Evolutionary conservation across 2,329 filamentous ascomycete genomes (phyloP).

Genomic region (Aureobasidium sp.): DNA sequence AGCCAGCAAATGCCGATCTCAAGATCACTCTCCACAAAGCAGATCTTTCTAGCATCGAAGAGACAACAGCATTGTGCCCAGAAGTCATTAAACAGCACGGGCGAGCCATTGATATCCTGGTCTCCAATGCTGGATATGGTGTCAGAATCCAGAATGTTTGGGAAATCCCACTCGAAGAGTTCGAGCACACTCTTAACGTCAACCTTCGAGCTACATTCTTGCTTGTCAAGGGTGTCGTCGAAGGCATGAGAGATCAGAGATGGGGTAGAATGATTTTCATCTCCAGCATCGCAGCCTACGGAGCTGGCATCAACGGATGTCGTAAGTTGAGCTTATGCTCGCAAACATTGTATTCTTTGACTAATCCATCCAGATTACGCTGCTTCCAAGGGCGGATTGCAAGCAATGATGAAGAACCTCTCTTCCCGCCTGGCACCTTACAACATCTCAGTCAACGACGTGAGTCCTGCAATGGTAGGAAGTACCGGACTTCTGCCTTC

Average conservation of each 20-base stretch:
- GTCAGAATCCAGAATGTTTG: constrained; percentile 50
- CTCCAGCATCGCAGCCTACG: constrained; percentile 56
- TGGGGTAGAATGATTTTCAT: constrained; percentile 62
- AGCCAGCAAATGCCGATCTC: constrained; percentile 25
- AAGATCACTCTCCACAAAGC: constrained; percentile 50
- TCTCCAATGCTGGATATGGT: constrained; percentile 61
- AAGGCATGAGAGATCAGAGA: constrained; percentile 51
- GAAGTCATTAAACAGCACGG: constrained; percentile 48
- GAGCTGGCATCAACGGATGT: constrained; percentile 58
- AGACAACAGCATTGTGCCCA: constrained; percentile 47
- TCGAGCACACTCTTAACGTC: constrained; percentile 55
- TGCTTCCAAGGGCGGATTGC: constrained; percentile 40
- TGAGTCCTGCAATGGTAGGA: constrained; percentile 62
- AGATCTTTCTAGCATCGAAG: constrained; percentile 48
- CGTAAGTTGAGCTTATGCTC: constrained; percentile 25
- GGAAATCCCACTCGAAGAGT: constrained; percentile 58
- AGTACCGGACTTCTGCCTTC: constrained; percentile 51
- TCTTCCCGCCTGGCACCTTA: constrained; percentile 51
- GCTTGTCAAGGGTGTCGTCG: constrained; percentile 52
- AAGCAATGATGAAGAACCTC: constrained; percentile 59
- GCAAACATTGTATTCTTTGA: not conserved
- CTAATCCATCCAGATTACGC: constrained; percentile 19
- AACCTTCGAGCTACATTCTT: constrained; percentile 58
- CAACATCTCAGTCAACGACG: constrained; percentile 60
- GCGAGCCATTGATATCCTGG: constrained; percentile 53